Conservation (phyloP, 768 basidiomycete species). For the Pulveroboletus sp. region DNA sequence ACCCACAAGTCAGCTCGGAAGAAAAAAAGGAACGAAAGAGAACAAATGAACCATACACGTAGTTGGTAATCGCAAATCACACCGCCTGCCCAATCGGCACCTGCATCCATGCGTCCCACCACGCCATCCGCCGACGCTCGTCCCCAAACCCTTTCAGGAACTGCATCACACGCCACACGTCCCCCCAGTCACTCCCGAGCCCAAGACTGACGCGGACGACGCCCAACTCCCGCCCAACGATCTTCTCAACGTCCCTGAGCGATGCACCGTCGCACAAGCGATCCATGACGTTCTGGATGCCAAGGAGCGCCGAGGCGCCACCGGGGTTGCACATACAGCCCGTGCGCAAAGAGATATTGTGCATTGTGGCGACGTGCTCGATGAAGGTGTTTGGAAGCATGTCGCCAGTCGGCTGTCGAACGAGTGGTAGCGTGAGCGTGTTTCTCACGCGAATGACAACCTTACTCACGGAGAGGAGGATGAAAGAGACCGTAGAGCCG, state of each 20-base stretch:
- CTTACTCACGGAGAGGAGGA: slow-evolving; percentile 57
- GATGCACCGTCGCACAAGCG: slow-evolving; percentile 55
- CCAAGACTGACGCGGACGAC: slow-evolving; percentile 77
- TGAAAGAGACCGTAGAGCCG: slow-evolving; percentile 57
- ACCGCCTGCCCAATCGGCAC: slow-evolving; percentile 33
- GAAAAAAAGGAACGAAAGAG: background rate
- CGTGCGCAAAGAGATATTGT: slow-evolving; percentile 70
- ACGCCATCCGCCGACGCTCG: slow-evolving; percentile 30
- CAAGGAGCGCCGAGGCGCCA: slow-evolving; percentile 67
- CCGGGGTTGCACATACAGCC: slow-evolving; percentile 91
- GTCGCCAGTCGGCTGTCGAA: slow-evolving; percentile 53
- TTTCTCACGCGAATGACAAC: background rate
- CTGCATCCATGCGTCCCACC: slow-evolving; percentile 41
- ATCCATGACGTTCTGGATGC: slow-evolving; percentile 61
- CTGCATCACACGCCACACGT: slow-evolving; percentile 56
- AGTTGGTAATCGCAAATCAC: slow-evolving; percentile 8
- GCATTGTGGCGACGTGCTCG: slow-evolving; percentile 59
- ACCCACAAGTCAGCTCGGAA: too few relatives aligned
- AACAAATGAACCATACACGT: background rate
- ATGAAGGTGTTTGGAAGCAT: slow-evolving; percentile 71
- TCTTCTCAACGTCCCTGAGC: slow-evolving; percentile 54
- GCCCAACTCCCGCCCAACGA: slow-evolving; percentile 64
- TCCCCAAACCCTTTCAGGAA: slow-evolving; percentile 45
- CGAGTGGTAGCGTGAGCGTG: background rate
- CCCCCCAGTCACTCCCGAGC: slow-evolving; percentile 72